phyloP scores from a whole-genome alignment of 2,329 filamentous ascomycete species.

The Beauveria bassiana region DNA sequence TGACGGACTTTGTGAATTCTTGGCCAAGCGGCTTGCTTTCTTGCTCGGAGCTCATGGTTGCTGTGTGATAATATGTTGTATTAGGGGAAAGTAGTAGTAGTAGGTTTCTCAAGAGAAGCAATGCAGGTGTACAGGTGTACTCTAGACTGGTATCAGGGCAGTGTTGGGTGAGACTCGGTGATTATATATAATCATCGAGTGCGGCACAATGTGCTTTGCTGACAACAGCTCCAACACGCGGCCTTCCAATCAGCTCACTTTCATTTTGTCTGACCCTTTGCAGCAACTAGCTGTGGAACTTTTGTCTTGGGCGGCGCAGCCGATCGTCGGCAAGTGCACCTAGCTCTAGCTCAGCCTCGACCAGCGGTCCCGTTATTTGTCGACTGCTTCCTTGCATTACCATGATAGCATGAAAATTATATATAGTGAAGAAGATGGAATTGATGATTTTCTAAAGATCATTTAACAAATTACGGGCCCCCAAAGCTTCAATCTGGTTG shows the following conservation, averaged over 20 bases:
- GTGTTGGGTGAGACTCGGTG: background rate
- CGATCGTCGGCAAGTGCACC: slow-evolving; percentile 6
- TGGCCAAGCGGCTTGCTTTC: slow-evolving; percentile 24
- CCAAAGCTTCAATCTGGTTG: too few relatives aligned
- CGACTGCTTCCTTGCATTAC: too few relatives aligned
- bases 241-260: slow-evolving; percentile 6
- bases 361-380: too few relatives aligned
- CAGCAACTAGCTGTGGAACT: background rate
- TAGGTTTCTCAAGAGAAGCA: background rate
- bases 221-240: too few relatives aligned
- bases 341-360: background rate
- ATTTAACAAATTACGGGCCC: too few relatives aligned
- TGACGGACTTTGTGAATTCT: slow-evolving; percentile 64
- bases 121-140: background rate
- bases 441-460: too few relatives aligned
- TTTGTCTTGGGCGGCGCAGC: background rate
- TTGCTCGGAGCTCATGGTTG: slow-evolving; percentile 6
- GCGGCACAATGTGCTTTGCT: too few relatives aligned
- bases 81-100: background rate
- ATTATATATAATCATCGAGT: background rate
- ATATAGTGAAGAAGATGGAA: too few relatives aligned
- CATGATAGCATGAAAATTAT: too few relatives aligned
- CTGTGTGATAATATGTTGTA: background rate
- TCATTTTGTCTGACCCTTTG: background rate
- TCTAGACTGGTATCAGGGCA: too few relatives aligned